phyloP scores from a whole-genome alignment of 1,139 yeast genomes.

The Tardiomyces depauwii region DNA sequence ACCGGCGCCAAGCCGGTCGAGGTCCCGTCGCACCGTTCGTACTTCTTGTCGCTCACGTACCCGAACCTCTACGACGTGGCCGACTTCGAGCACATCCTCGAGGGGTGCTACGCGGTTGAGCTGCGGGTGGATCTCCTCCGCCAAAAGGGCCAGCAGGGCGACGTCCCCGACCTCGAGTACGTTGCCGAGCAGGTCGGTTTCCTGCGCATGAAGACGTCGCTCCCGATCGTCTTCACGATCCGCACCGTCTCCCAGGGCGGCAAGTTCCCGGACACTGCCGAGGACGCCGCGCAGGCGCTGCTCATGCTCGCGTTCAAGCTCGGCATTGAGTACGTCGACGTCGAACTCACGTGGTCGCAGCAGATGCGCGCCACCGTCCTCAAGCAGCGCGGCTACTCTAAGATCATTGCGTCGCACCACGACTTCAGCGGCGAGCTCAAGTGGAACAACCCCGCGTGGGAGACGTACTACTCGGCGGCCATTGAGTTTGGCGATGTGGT shows the following conservation, averaged over 20 bases:
- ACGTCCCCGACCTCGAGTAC: slow-evolving; percentile 26
- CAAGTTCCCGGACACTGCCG: slow-evolving; percentile 48
- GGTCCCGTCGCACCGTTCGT: slow-evolving; percentile 35
- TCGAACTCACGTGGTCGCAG: slow-evolving; percentile 39
- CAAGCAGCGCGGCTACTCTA: slow-evolving; percentile 45
- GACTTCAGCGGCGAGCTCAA: slow-evolving; percentile 50
- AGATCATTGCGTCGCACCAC: slow-evolving; percentile 74
- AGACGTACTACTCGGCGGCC: slow-evolving; percentile 57
- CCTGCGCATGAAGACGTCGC: slow-evolving; percentile 48
- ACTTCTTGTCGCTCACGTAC: slow-evolving; percentile 64
- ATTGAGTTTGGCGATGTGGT: slow-evolving; percentile 56
- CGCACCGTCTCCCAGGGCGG: slow-evolving; percentile 82
- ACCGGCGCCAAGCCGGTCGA: slow-evolving; percentile 40
- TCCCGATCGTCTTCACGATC: slow-evolving; percentile 76
- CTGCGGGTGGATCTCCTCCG: slow-evolving; percentile 65
- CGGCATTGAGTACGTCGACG: slow-evolving; percentile 40
- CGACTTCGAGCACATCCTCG: slow-evolving; percentile 37
- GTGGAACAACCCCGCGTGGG: slow-evolving; percentile 71
- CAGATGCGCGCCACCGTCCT: slow-evolving; percentile 33
- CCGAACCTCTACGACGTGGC: slow-evolving; percentile 30
- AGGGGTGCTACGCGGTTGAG: slow-evolving; percentile 76
- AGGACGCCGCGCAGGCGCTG: slow-evolving; percentile 38
- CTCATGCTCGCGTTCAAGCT: slow-evolving; percentile 55
- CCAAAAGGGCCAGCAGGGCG: slow-evolving; percentile 20
- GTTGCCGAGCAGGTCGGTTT: slow-evolving; percentile 68